Evolutionary conservation across 306 rosid genomes (phyloP).

Genomic region (Cicer cuneatum): DNA sequence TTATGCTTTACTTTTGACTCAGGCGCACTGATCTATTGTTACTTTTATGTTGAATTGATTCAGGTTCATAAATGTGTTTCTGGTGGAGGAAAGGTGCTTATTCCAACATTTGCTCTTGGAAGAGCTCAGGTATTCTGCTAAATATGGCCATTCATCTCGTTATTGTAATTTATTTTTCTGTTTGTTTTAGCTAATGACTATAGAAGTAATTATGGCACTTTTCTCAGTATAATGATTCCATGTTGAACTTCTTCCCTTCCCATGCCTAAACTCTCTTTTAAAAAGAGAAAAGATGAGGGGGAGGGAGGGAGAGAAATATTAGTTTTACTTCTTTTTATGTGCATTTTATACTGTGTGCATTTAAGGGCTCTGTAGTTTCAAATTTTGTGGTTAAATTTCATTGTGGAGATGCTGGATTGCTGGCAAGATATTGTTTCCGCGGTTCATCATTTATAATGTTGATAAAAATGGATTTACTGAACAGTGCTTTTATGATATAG

Average conservation of each 20-base stretch:
- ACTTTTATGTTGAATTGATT: constrained; percentile 34
- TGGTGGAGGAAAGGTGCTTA: constrained; percentile 90
- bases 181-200: constrained; percentile 17
- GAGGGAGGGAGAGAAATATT: not conserved
- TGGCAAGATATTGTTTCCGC: too few species aligned
- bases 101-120: constrained; percentile 97
- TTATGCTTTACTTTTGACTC: constrained; percentile 24
- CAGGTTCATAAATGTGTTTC: constrained; percentile 87
- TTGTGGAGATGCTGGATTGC: too few species aligned
- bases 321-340: too few species aligned
- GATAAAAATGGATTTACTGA: too few species aligned
- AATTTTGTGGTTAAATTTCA: too few species aligned
- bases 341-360: too few species aligned
- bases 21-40: constrained; percentile 8
- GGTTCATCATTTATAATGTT: too few species aligned
- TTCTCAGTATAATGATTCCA: constrained; percentile 20
- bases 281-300: not conserved
- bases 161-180: constrained; percentile 21
- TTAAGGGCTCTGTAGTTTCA: too few species aligned
- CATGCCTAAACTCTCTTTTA: not conserved
- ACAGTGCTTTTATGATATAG: too few species aligned
- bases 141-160: constrained; percentile 26
- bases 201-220: constrained; percentile 11
- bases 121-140: constrained; percentile 84
- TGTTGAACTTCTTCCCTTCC: not conserved